These are phyloP conservation scores for Ambrosiella beaveri DNA, from an alignment of 2,329 filamentous ascomycete genomes.

Conservation along the genomic window DNA sequence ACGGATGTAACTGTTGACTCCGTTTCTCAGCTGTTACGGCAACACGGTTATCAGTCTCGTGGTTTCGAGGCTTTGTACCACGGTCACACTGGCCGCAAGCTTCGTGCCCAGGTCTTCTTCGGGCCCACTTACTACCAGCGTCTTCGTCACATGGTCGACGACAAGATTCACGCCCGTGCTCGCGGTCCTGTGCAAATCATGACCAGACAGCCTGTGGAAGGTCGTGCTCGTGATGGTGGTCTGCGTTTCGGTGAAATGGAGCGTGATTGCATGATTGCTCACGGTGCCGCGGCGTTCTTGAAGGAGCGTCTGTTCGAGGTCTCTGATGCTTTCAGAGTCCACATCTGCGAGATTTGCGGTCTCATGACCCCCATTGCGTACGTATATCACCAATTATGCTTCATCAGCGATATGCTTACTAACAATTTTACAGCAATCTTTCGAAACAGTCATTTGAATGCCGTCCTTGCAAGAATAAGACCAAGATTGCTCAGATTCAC, in stretches of 20 bases:
- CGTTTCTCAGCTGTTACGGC: constrained; percentile 68
- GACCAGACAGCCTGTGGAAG: constrained; percentile 91
- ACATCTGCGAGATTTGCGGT: constrained; percentile 96
- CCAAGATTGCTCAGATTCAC: constrained; percentile 91
- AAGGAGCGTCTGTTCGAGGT: constrained; percentile 97
- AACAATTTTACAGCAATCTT: constrained; percentile 46
- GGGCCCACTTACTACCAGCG: constrained; percentile 98
- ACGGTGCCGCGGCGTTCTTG: constrained; percentile 88
- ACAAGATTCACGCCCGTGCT: constrained; percentile 99
- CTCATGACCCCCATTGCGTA: constrained; percentile 98
- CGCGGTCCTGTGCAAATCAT: constrained; percentile 93
- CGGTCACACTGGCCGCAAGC: constrained; percentile 86
- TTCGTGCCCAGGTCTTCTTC: constrained; percentile 88
- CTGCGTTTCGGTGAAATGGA: constrained; percentile 99
- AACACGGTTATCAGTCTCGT: constrained; percentile 88
- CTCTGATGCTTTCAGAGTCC: constrained; percentile 91
- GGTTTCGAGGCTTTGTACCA: constrained; percentile 99
- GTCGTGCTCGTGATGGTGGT: constrained; percentile 93
- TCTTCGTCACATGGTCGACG: constrained; percentile 97
- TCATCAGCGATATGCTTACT: constrained; percentile 3
- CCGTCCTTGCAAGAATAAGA: constrained; percentile 97
- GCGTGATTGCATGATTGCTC: constrained; percentile 99
- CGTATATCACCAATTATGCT: constrained; percentile 27
- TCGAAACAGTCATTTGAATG: constrained; percentile 95
- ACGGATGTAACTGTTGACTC: constrained; percentile 94